A percentile compares a stretch with the other conserved stretches of the same genome.
These are phyloP conservation scores for Scedosporium aurantiacum DNA, from an alignment of 2,329 filamentous ascomycete genomes.

Conservation along the genomic window DNA sequence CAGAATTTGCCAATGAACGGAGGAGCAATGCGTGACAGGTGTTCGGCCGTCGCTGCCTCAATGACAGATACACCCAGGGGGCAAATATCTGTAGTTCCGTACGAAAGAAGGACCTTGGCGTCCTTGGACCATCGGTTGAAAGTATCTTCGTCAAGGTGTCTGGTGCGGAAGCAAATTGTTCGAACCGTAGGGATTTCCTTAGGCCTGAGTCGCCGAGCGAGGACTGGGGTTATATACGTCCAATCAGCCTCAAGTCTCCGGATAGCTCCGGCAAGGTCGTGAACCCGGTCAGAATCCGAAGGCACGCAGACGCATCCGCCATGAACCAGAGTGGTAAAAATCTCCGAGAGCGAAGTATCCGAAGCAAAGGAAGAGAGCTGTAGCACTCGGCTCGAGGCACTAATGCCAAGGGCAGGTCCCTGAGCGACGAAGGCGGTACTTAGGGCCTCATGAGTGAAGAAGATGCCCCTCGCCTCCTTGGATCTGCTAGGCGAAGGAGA, in stretches of 20 bases:
- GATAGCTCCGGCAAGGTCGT: conserved; percentile 39
- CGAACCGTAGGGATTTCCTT: conserved; percentile 24
- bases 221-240: conserved; percentile 46
- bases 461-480: conserved; percentile 46
- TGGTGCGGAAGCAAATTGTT: conserved; percentile 35
- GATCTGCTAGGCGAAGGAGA: conserved; percentile 35
- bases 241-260: conserved; percentile 38
- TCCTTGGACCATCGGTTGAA: conserved; percentile 34
- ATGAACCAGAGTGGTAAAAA: conserved; percentile 38
- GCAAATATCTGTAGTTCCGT: conserved; percentile 40
- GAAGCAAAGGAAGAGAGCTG: conserved; percentile 44
- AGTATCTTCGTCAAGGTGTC: conserved; percentile 37
- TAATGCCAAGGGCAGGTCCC: conserved; percentile 36
- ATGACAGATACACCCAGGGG: conserved; percentile 39
- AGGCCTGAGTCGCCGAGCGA: conserved; percentile 36
- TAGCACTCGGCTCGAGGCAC: conserved; percentile 40
- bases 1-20: conserved; percentile 39
- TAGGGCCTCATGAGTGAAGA: conserved; percentile 49
- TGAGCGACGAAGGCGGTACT: conserved; percentile 43
- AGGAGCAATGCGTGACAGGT: conserved; percentile 31
- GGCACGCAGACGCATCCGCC: conserved; percentile 52
- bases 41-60: conserved; percentile 25
- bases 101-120: conserved; percentile 36
- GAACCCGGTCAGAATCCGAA: conserved; percentile 33
- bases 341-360: conserved; percentile 40